Conservation (phyloP, 331 rosid species). For the Pyracantha coccinea region DNA sequence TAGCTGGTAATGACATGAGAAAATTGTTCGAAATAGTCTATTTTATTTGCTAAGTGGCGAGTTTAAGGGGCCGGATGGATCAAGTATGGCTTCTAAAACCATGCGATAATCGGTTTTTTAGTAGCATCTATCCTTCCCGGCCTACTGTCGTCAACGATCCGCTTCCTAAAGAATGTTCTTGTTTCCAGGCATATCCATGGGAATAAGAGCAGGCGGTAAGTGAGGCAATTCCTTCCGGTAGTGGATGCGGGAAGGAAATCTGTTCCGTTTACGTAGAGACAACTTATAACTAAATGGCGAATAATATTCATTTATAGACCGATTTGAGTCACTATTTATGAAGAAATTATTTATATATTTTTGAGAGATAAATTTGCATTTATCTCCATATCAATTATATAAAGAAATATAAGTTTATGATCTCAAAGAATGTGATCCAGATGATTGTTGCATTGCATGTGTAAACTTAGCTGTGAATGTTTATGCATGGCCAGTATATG, state of each 20-base stretch:
- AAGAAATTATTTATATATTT: neutral
- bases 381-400: neutral
- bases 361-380: neutral
- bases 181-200: neutral
- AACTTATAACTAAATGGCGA: too few relatives aligned
- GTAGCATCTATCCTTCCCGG: too few relatives aligned
- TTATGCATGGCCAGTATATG: too few relatives aligned
- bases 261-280: too few relatives aligned
- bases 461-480: neutral
- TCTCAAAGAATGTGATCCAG: neutral
- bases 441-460: neutral
- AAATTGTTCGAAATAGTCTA: too few relatives aligned
- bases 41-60: too few relatives aligned
- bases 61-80: too few relatives aligned
- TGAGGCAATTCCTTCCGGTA: neutral
- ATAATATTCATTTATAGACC: neutral
- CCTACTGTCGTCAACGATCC: too few relatives aligned
- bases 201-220: neutral
- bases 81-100: too few relatives aligned
- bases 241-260: neutral
- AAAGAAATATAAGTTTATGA: too few relatives aligned
- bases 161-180: neutral
- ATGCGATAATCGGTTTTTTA: too few relatives aligned
- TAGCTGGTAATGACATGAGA: too few relatives aligned
- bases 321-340: neutral